These are phyloP conservation scores for Torulaspora delbrueckii DNA, from an alignment of 805 yeast genomes.

Conservation along the genomic window DNA sequence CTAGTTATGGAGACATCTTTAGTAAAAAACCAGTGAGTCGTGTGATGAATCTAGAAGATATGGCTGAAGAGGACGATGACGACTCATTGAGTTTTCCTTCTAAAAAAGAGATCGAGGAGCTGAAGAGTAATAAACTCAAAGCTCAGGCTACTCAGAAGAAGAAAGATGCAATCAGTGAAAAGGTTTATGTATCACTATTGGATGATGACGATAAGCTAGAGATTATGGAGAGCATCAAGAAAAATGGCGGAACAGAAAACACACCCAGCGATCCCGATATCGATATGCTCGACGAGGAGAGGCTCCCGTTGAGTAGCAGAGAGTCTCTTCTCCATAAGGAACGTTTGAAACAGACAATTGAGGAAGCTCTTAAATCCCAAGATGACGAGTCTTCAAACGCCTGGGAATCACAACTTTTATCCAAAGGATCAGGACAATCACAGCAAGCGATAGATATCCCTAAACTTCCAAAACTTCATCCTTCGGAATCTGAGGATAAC, in stretches of 20 bases:
- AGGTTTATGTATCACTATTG: slow-evolving; percentile 25
- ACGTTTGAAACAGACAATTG: slow-evolving; percentile 18
- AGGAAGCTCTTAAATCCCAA: slow-evolving; percentile 17
- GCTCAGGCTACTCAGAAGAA: background rate
- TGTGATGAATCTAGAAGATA: slow-evolving; percentile 22
- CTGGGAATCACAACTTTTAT: slow-evolving; percentile 20
- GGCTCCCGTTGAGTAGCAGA: slow-evolving; percentile 22
- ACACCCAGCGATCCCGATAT: slow-evolving; percentile 11
- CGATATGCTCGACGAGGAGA: slow-evolving; percentile 26
- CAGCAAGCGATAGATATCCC: background rate
- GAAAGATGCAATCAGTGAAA: slow-evolving; percentile 15
- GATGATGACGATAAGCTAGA: slow-evolving; percentile 28
- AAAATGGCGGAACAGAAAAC: slow-evolving; percentile 17
- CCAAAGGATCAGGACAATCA: slow-evolving; percentile 7
- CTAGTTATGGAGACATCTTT: slow-evolving; percentile 7
- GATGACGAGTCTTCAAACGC: slow-evolving; percentile 7
- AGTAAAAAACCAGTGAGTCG: slow-evolving; percentile 2
- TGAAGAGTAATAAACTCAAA: slow-evolving; percentile 6
- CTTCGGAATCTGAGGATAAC: slow-evolving; percentile 4
- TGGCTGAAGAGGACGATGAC: slow-evolving; percentile 13
- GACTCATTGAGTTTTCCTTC: slow-evolving; percentile 5
- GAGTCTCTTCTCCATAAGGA: slow-evolving; percentile 13
- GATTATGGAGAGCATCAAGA: slow-evolving; percentile 21
- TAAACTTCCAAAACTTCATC: slow-evolving; percentile 8
- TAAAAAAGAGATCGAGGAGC: slow-evolving; percentile 12